These are phyloP conservation scores for Starmerella riodocensis DNA, from an alignment of 805 yeast species.

Conservation along the genomic window DNA sequence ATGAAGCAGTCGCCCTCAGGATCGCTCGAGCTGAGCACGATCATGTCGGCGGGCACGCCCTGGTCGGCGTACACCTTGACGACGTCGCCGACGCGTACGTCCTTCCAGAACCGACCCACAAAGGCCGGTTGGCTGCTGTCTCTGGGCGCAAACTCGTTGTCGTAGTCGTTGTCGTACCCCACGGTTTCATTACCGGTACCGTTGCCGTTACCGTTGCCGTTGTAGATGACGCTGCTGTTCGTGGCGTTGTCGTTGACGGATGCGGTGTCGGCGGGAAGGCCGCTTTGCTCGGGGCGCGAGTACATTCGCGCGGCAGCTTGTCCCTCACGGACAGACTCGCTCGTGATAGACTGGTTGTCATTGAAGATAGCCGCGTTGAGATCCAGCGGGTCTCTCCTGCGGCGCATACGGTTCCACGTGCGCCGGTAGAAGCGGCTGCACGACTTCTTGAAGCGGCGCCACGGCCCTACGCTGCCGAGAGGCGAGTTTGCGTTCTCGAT, in stretches of 20 bases:
- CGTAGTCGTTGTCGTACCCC: no score
- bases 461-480: constrained; percentile 40
- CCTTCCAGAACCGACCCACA: constrained; percentile 51
- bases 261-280: background rate
- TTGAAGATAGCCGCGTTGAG: constrained; percentile 23
- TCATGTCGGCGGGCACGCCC: constrained; percentile 65
- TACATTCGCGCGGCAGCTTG: background rate
- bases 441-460: constrained; percentile 62
- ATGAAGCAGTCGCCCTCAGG: constrained; percentile 55
- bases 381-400: constrained; percentile 21
- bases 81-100: constrained; percentile 61
- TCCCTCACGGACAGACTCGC: background rate
- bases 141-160: no score
- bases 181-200: no score
- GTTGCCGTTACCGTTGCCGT: no score
- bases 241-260: no score
- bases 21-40: constrained; percentile 55
- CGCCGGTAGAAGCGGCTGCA: constrained; percentile 15
- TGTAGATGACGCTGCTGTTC: no score
- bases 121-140: constrained; percentile 24
- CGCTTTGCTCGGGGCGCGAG: background rate
- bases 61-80: constrained; percentile 56
- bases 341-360: constrained; percentile 8
- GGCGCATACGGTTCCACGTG: constrained; percentile 11
- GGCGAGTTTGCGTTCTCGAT: constrained; percentile 46